A percentile compares a stretch with the other conserved stretches of the same genome.
phyloP scores from a whole-genome alignment of 2,329 filamentous ascomycete species.

The Claviceps sp. region DNA sequence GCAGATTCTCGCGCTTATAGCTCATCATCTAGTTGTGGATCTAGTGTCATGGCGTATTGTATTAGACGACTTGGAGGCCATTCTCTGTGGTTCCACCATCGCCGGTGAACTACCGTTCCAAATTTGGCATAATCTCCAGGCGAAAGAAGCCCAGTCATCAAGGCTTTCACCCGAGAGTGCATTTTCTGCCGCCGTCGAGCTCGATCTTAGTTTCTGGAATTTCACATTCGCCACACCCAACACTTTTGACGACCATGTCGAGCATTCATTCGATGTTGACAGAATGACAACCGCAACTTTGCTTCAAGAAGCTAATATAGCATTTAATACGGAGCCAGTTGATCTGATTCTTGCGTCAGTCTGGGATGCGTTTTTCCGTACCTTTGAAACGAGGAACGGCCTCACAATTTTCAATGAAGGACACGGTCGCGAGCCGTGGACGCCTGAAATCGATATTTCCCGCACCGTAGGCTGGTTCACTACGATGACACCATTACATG shows the following conservation, averaged over 20 bases:
- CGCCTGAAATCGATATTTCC: slow-evolving; percentile 16
- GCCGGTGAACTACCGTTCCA: slow-evolving; percentile 20
- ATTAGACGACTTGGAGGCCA: slow-evolving; percentile 28
- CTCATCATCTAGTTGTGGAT: slow-evolving; percentile 28
- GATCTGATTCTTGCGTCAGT: slow-evolving; percentile 20
- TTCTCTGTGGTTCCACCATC: slow-evolving; percentile 15
- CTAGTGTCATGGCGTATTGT: slow-evolving; percentile 32
- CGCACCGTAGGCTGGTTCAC: slow-evolving; percentile 27
- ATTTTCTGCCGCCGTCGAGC: not conserved
- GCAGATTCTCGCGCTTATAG: slow-evolving; percentile 18
- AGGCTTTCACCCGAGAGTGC: not conserved
- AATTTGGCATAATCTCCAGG: slow-evolving; percentile 16
- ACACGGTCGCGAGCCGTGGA: slow-evolving; percentile 19
- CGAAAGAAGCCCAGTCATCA: not conserved
- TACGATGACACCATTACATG: slow-evolving; percentile 11
- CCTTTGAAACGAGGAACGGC: slow-evolving; percentile 16
- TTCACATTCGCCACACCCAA: not conserved
- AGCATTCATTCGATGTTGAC: slow-evolving; percentile 2
- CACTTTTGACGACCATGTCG: slow-evolving; percentile 1
- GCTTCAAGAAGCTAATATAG: slow-evolving; percentile 1
- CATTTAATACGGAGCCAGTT: slow-evolving; percentile 15
- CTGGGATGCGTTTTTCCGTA: slow-evolving; percentile 14
- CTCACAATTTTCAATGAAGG: slow-evolving; percentile 14
- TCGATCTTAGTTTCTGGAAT: slow-evolving; percentile 2
- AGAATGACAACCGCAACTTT: not conserved